phyloP scores from a whole-genome alignment of 108 stramenopile species.

The Nitzschia sp. region DNA sequence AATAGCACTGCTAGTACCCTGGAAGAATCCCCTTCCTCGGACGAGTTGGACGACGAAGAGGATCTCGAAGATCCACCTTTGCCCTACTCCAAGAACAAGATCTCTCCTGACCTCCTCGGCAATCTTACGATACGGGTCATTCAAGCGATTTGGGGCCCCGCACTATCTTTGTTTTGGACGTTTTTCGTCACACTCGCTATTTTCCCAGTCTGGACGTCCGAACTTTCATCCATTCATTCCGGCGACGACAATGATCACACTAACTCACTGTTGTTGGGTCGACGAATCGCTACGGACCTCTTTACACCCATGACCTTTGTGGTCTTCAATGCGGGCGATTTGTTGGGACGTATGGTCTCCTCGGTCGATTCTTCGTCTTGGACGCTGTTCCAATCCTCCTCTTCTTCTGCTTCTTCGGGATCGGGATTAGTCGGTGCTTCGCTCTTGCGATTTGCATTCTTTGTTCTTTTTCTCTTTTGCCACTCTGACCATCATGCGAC shows the following conservation, averaged over 20 bases:
- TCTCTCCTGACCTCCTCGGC: background rate
- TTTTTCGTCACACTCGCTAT: slow-evolving; percentile 46
- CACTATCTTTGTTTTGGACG: slow-evolving; percentile 36
- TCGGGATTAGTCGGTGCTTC: slow-evolving; percentile 22
- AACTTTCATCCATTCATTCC: slow-evolving; percentile 27
- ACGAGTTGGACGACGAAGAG: background rate
- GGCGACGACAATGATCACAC: slow-evolving; percentile 11
- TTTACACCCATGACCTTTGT: slow-evolving; percentile 51
- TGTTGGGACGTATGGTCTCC: slow-evolving; percentile 41
- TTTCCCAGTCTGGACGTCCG: slow-evolving; percentile 64
- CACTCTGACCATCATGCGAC: too few species aligned
- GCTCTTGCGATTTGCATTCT: slow-evolving; percentile 26
- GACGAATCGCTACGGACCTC: slow-evolving; percentile 43
- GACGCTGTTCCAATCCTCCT: too few species aligned
- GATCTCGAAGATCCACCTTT: too few species aligned
- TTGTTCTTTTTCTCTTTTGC: slow-evolving; percentile 36
- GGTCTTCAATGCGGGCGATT: slow-evolving; percentile 55
- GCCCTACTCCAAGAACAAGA: too few species aligned
- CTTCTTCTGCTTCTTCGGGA: background rate
- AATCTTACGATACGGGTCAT: background rate
- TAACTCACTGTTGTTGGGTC: background rate
- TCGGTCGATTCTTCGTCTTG: background rate
- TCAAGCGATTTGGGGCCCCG: slow-evolving; percentile 1
- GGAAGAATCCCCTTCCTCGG: background rate
- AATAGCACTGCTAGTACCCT: background rate